A percentile compares a stretch with the other conserved stretches of the same genome.
Conservation (phyloP, 2,329 filamentous ascomycete species). For the Colletotrichum gigasporum region DNA sequence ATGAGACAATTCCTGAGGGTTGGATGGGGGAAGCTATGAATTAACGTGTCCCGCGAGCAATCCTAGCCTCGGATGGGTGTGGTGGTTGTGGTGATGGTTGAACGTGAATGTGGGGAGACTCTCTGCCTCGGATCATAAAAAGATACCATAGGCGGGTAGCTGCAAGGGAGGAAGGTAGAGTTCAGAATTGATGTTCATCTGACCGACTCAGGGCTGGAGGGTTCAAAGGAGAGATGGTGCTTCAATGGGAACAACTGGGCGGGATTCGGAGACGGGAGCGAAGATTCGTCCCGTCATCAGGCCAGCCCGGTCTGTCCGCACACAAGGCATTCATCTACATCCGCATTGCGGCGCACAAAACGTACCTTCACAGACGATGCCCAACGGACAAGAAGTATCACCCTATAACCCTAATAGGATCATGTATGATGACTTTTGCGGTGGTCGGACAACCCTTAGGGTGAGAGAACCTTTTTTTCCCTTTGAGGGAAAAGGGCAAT, state of each 20-base stretch:
- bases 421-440: constrained; percentile 22
- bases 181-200: constrained; percentile 37
- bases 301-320: neutral
- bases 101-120: constrained; percentile 54
- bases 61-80: constrained; percentile 42
- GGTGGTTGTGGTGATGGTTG: constrained; percentile 30
- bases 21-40: constrained; percentile 66
- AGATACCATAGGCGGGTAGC: constrained; percentile 53
- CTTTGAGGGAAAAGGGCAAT: neutral
- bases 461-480: neutral
- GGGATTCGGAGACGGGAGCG: neutral
- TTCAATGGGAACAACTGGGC: constrained; percentile 15
- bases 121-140: constrained; percentile 36
- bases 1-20: constrained; percentile 60
- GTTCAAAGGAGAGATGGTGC: constrained; percentile 27
- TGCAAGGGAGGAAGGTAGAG: constrained; percentile 42
- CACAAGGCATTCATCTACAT: neutral
- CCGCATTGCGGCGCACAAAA: constrained; percentile 13
- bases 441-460: neutral
- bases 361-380: constrained; percentile 32
- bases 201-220: neutral
- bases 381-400: constrained; percentile 15
- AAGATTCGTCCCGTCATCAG: constrained; percentile 24
- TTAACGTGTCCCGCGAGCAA: constrained; percentile 70
- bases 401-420: constrained; percentile 25